Percentiles rank a stretch among this genome's conserved stretches.
phyloP scores from a whole-genome alignment of 2,329 filamentous ascomycete genomes.

The Akanthomyces uredinophilus region DNA sequence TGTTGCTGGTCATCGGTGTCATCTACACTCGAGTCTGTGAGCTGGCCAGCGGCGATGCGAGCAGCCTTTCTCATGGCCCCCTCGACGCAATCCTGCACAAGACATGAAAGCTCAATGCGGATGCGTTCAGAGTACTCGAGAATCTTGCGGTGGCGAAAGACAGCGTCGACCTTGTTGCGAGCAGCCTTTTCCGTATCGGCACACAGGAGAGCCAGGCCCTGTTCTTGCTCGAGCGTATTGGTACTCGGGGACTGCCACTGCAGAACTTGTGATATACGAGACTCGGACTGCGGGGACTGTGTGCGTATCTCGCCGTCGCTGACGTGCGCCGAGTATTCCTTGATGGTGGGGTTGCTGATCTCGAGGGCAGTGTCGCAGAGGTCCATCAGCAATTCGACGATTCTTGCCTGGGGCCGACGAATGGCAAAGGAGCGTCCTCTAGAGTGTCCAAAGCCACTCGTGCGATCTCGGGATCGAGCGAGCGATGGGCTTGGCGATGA shows the following conservation, averaged over 20 bases:
- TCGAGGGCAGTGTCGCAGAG: slow-evolving; percentile 94
- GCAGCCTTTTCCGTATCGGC: slow-evolving; percentile 82
- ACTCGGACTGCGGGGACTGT: slow-evolving; percentile 93
- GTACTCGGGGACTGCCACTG: slow-evolving; percentile 95
- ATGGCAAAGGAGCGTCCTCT: slow-evolving; percentile 87
- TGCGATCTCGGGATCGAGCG: slow-evolving; percentile 66
- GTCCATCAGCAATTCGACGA: slow-evolving; percentile 91
- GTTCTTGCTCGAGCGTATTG: slow-evolving; percentile 87
- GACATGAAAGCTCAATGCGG: slow-evolving; percentile 82
- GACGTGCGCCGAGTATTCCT: slow-evolving; percentile 64
- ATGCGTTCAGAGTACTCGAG: slow-evolving; percentile 96
- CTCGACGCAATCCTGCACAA: slow-evolving; percentile 94
- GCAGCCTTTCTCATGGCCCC: slow-evolving; percentile 87
- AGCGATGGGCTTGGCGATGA: slow-evolving; percentile 69
- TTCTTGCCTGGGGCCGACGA: slow-evolving; percentile 80
- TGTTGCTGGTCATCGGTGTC: slow-evolving; percentile 33
- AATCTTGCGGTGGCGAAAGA: slow-evolving; percentile 84
- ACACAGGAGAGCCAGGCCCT: slow-evolving; percentile 81
- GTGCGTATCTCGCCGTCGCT: slow-evolving; percentile 71
- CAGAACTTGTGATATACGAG: slow-evolving; percentile 84
- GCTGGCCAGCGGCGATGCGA: slow-evolving; percentile 75
- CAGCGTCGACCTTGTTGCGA: slow-evolving; percentile 85
- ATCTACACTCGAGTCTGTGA: slow-evolving; percentile 70
- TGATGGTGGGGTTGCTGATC: slow-evolving; percentile 89
- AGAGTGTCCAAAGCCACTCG: slow-evolving; percentile 71